Base-by-base conservation (phyloP, 1,284 basidiomycete species). In the Rugosomyces carneus region DNA sequence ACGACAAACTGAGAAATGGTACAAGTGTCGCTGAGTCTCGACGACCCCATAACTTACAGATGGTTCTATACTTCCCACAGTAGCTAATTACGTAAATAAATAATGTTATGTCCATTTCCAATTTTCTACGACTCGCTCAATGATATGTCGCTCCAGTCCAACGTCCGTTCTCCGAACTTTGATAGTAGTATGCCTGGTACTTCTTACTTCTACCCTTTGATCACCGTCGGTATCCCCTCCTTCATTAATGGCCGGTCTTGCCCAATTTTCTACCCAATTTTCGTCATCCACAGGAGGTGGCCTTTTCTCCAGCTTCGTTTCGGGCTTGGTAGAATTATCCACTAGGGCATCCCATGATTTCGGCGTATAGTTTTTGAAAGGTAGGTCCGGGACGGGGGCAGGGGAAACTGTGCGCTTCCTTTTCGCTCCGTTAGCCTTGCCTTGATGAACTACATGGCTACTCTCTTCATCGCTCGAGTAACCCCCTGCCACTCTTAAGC, bases 391-490 rank as follows among this genome's bases (percentile, higher is more conserved):
- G 54, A 58, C 53, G 56, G 53, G 48, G 52, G 49, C 67, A 55
- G 52, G 66, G 36, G 62, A 66, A 8, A 64, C 66, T 15, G 65
- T 57, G 21, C 80, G 75, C 55, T 79, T 82, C 44, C 84, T 71
- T 60, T 86, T 88, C 41, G 46, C 50, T 1, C 66, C 69, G 43
- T 65, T 63, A 37, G 56, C 42, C 38, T 52, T 55, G 44, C 41
- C 41, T 63, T 60, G 52, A 55, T 60, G 45, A 49, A 41, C 51
- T 45, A 48, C 54, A 61, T 62, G 31, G 49, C 60, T 58, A 5
- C 68, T 69, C 50, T 90, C 89, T 43, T 82, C 84, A 44, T 89
- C 89, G 54, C 85, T 85, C 11, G 70, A 61, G 43, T 79, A 71
- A 6, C 86, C 87, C 2, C 75, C 64, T 4, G 85, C 84, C 38